phyloP scores from a whole-genome alignment of 805 yeast genomes.

The Wickerhamiella sorbophila region DNA sequence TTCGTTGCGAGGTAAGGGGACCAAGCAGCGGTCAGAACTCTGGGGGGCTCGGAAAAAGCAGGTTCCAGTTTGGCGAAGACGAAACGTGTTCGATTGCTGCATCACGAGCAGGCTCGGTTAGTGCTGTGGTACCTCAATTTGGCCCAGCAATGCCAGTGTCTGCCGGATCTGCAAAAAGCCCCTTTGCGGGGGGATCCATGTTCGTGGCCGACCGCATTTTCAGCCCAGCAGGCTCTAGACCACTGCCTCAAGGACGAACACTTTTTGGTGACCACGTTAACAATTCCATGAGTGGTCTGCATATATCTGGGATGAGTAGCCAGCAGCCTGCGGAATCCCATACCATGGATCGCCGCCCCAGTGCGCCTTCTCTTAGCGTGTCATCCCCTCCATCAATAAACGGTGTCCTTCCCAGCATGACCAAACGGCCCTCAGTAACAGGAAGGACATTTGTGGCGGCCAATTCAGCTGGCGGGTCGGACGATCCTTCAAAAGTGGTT shows the following conservation, averaged over 20 bases:
- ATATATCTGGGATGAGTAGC: neutral
- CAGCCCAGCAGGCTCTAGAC: slow-evolving; percentile 2
- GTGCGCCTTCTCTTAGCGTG: neutral
- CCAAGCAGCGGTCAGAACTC: neutral
- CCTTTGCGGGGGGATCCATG: neutral
- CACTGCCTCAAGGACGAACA: neutral
- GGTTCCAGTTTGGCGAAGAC: slow-evolving; percentile 8
- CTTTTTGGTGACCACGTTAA: slow-evolving; percentile 1
- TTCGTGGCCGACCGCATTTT: slow-evolving; percentile 2
- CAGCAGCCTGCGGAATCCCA: neutral
- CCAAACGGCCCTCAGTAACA: too few relatives aligned
- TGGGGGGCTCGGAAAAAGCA: neutral
- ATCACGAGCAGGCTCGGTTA: neutral
- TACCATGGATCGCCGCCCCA: slow-evolving; percentile 3
- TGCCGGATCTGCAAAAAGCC: neutral
- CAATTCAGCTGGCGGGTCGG: neutral
- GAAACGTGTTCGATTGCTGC: neutral
- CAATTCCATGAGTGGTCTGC: neutral
- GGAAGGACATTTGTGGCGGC: too few relatives aligned
- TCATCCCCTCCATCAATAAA: neutral
- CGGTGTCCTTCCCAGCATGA: neutral
- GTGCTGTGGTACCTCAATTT: slow-evolving; percentile 1
- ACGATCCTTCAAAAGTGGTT: slow-evolving; percentile 16
- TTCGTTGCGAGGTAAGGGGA: neutral
- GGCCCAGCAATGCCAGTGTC: slow-evolving; percentile 1